Base-by-base conservation (phyloP, 2,329 filamentous ascomycete species). In the Penicillium polonicum region DNA sequence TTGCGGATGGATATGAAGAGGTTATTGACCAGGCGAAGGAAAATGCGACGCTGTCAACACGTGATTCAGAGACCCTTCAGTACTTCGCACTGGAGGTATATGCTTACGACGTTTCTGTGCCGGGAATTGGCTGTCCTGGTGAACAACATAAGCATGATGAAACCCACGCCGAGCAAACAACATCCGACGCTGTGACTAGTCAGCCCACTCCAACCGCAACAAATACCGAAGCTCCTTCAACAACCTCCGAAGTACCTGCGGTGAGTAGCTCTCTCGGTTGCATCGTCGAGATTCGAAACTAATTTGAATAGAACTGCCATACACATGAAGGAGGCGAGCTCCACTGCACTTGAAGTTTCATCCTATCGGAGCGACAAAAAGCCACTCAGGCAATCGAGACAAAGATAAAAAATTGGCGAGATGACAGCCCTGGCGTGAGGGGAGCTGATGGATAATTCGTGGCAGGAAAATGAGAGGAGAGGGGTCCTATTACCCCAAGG, bases 31-130 rank as follows among this genome's bases (percentile, higher is more conserved):
- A 86, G 25, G 84, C 85, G 0, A 71, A 76, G 60, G 74, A 80
- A 8, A 79, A 82, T 8, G 73, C 77, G 5, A 78, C 79, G 27
- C 76, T 80, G 3, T 74, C 80, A 5, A 81, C 77, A 3, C 75
- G 80, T 29, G 86, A 90, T 72, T 86, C 82, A 33, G 81, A 88
- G 61, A 80, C 82, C 0, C 76, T 90, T 42, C 85, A 88, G 72
- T 88, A 86, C 71, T 90, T 90, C 69, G 87, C 88, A 5, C 80
- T 88, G 1, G 65, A 89, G 58, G 85, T 79, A 1, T 90, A 87
- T 70, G 86, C 86, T 0, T 85, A 82, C 61, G 86, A 89, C 59
- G 79, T 89, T 65, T 83, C 83, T 8, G 76, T 84, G 5, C 86
- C 86, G 0, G 86, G 86, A 0, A 78, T 81, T 29, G 87, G 87